A percentile compares a stretch with the other conserved stretches of the same genome.
phyloP scores from a whole-genome alignment of 2,329 filamentous ascomycete species.

The Plenodomus tracheiphilus region DNA sequence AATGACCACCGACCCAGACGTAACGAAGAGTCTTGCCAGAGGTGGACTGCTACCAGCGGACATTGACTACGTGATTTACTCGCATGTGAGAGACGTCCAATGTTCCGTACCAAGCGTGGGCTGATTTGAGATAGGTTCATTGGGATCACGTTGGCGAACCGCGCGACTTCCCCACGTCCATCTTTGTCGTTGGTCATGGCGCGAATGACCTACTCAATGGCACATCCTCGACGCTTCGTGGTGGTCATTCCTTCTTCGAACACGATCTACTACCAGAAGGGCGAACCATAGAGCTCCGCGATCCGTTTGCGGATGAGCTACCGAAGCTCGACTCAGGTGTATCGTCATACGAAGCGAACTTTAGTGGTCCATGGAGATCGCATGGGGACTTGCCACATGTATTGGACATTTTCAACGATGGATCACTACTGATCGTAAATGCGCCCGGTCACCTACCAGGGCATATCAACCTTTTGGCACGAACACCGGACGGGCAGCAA shows the following conservation, averaged over 20 bases:
- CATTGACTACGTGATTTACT: conserved; percentile 49
- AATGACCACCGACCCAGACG: conserved; percentile 44
- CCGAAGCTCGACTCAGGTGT: neutral
- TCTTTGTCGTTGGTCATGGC: conserved; percentile 47
- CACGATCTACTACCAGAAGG: conserved; percentile 48
- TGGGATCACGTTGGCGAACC: conserved; percentile 51
- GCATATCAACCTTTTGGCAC: conserved; percentile 56
- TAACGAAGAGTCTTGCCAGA: conserved; percentile 43
- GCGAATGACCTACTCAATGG: conserved; percentile 26
- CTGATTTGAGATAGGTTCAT: conserved; percentile 37
- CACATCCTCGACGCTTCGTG: conserved; percentile 24
- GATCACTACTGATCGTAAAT: conserved; percentile 53
- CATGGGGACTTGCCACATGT: conserved; percentile 50
- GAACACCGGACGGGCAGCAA: conserved; percentile 43
- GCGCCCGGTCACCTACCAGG: conserved; percentile 58
- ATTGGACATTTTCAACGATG: conserved; percentile 56
- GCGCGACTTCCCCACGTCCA: conserved; percentile 41
- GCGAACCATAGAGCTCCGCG: conserved; percentile 49
- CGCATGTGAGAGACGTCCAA: conserved; percentile 39
- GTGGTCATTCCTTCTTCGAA: conserved; percentile 48
- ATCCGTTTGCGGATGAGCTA: conserved; percentile 27
- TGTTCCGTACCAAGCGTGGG: too few species aligned
- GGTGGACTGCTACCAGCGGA: conserved; percentile 43
- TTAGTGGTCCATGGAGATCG: conserved; percentile 46
- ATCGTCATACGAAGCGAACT: conserved; percentile 7